Percentiles rank a stretch among this genome's conserved stretches.
Evolutionary conservation across 2,329 filamentous ascomycete species (phyloP).

Genomic region (Exserohilum turcica): DNA sequence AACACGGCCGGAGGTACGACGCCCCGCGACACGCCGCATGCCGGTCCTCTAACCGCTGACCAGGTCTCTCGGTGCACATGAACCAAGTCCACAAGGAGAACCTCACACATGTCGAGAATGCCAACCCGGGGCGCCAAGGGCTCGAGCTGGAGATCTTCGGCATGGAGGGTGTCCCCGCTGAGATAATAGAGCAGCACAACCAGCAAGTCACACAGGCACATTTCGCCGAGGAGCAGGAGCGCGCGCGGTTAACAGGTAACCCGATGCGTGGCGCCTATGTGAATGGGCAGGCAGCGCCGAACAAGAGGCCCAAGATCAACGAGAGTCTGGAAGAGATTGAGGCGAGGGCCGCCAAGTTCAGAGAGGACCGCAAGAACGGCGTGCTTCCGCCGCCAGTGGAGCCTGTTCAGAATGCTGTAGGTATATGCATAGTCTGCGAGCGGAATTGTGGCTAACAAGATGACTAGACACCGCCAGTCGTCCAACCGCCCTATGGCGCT

Average conservation of each 20-base stretch:
- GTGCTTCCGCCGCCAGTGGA: conserved; percentile 41
- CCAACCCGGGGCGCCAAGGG: conserved; percentile 80
- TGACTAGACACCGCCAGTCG: conserved; percentile 29
- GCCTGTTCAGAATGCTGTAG: conserved; percentile 31
- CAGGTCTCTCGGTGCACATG: conserved; percentile 94
- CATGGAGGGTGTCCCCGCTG: conserved; percentile 94
- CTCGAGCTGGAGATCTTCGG: conserved; percentile 96
- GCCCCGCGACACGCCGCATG: not conserved
- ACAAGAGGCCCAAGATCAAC: conserved; percentile 69
- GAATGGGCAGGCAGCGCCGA: conserved; percentile 51
- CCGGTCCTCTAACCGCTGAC: conserved; percentile 15
- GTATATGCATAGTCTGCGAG: not conserved
- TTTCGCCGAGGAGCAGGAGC: conserved; percentile 82
- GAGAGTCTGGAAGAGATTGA: conserved; percentile 77
- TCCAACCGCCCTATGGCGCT: conserved; percentile 23
- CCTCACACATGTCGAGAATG: conserved; percentile 86
- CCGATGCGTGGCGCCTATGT: conserved; percentile 62
- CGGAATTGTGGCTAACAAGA: conserved; percentile 13
- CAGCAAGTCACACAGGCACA: conserved; percentile 84
- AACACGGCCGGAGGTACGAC: conserved; percentile 89
- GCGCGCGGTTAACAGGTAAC: conserved; percentile 82
- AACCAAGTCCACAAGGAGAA: conserved; percentile 98
- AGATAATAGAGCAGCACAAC: conserved; percentile 80
- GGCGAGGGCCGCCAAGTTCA: conserved; percentile 68
- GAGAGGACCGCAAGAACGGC: conserved; percentile 50